Evolutionary conservation across 2,329 filamentous ascomycete species (phyloP).

Genomic region (Colletotrichum lindemuthianum): DNA sequence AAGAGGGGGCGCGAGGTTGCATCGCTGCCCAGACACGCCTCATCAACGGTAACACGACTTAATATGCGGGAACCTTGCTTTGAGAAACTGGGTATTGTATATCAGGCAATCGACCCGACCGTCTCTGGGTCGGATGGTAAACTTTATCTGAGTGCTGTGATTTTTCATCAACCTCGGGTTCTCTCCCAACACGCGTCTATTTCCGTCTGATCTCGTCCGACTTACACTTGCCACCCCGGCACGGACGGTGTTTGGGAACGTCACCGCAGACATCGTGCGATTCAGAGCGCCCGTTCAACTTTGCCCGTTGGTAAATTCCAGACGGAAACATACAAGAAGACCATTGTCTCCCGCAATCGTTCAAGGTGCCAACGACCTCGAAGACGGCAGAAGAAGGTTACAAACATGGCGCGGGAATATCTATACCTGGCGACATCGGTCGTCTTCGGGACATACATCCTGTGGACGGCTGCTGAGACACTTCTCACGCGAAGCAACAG

Average conservation of each 20-base stretch:
- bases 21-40: too few relatives aligned
- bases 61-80: too few relatives aligned
- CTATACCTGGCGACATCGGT: conserved; percentile 23
- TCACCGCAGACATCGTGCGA: conserved; percentile 3
- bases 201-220: conserved; percentile 10
- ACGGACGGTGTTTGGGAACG: conserved; percentile 18
- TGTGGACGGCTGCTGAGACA: conserved; percentile 23
- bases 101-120: too few relatives aligned
- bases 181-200: neutral
- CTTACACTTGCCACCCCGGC: conserved; percentile 7
- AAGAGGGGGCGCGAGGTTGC: too few relatives aligned
- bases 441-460: conserved; percentile 16
- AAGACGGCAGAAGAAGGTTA: neutral
- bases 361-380: neutral
- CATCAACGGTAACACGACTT: too few relatives aligned
- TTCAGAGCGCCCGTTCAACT: neutral
- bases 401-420: conserved; percentile 23
- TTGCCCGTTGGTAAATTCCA: neutral
- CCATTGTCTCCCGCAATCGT: neutral
- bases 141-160: too few relatives aligned
- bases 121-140: too few relatives aligned
- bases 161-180: too few relatives aligned
- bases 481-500: neutral
- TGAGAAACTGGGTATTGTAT: too few relatives aligned
- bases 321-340: too few relatives aligned